phyloP scores from a whole-genome alignment of 805 yeast genomes.

The Wickerhamiella alocasiicola region DNA sequence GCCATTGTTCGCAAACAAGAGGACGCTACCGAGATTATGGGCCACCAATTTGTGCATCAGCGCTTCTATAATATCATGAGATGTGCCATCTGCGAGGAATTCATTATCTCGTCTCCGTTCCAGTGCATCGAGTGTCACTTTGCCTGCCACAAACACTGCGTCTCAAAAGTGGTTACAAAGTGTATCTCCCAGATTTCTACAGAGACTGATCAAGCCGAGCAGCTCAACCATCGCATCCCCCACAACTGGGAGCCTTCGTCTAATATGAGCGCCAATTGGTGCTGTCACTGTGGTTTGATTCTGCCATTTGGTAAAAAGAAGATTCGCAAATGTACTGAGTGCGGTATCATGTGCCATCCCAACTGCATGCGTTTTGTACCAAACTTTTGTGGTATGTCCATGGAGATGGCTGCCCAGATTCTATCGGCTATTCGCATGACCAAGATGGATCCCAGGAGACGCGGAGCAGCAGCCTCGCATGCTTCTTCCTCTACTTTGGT shows the following conservation, averaged over 20 bases:
- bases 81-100: conserved; percentile 95
- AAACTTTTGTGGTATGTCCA: conserved; percentile 96
- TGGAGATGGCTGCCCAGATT: conserved; percentile 91
- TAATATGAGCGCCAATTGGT: conserved; percentile 96
- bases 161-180: conserved; percentile 64
- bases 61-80: conserved; percentile 86
- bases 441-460: conserved; percentile 22
- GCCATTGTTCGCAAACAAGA: conserved; percentile 81
- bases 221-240: conserved; percentile 90
- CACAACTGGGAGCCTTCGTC: conserved; percentile 89
- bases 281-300: conserved; percentile 97
- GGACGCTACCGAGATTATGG: conserved; percentile 79
- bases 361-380: conserved; percentile 91
- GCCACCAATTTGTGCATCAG: conserved; percentile 92
- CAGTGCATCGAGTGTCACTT: conserved; percentile 74
- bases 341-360: conserved; percentile 91
- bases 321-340: conserved; percentile 75
- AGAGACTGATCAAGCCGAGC: conserved; percentile 53
- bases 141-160: conserved; percentile 68
- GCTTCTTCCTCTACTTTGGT: conserved; percentile 5
- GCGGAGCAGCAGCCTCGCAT: background rate
- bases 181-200: conserved; percentile 50
- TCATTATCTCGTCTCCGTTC: conserved; percentile 63
- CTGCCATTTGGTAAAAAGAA: conserved; percentile 91
- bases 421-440: conserved; percentile 72